Base-by-base conservation (phyloP, 1,284 basidiomycete species). In the Golubevia sp. region DNA sequence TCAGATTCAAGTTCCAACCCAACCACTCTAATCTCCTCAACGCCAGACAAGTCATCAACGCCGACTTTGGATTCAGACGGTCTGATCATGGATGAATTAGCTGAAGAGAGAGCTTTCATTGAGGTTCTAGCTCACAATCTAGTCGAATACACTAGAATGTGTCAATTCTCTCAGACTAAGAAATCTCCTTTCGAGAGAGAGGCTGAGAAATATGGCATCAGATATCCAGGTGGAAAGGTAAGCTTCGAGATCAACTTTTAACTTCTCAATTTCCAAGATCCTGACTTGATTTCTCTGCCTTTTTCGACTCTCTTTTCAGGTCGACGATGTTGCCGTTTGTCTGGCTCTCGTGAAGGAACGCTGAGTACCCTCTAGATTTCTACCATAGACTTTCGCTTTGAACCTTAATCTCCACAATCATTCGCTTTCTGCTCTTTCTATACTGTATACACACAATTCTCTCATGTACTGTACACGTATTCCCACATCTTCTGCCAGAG, bases 181-280 rank as follows among this genome's bases (percentile, higher is more conserved):
- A 73, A 72, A 59, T 71, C 67, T 49, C 79, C 79, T 7, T 82
- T 82, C 55, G 77, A 81, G 68, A 56, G 72, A n/a, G 79, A 82
- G 48, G 79, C 79, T 13, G 78, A 72, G 27, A 63, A 64, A 52
- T 64, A 78, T 55, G 74, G 78, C n/a, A 71, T 81, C 25, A 72
- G 70, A 49, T 82, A 69, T 50, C 73, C 79, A 0, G 79, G 79
- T 11, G 79, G 78, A 20, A 82, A 82, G 62, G 30, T 34, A 11
- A 34, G 30, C 11, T 5, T 3, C 4, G 30, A 34, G 30, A 11
- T 5, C 11, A 5, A 11, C 4, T 34, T 34, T 34, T 11, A 34
- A 11, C 4, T 34, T 5, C 30, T 5, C 5, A 34, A 5, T 34
- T 11, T 34, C 11, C 30, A 34, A 11, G 30, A 11, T 34, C 5